Evolutionary conservation across 1,284 basidiomycete genomes (phyloP).

Genomic region (Tremellales sp.): DNA sequence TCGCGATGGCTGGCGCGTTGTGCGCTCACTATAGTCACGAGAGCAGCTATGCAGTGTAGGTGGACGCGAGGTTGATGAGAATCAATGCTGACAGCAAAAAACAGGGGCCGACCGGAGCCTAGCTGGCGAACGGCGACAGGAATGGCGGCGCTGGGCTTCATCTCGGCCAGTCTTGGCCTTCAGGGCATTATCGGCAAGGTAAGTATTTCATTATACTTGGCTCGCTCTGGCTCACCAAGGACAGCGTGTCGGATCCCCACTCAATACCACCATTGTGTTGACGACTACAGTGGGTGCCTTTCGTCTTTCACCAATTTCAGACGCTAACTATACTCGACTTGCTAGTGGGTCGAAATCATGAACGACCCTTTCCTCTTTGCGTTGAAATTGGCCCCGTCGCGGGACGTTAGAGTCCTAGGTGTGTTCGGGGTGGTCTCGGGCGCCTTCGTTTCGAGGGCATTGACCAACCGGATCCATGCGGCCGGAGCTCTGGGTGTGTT

Average conservation of each 20-base stretch:
- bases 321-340: neutral
- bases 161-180: slow-evolving; percentile 70
- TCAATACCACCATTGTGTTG: slow-evolving; percentile 56
- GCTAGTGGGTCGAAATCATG: slow-evolving; percentile 72
- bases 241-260: slow-evolving; percentile 60
- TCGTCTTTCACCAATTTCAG: neutral
- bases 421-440: slow-evolving; percentile 68
- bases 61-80: neutral
- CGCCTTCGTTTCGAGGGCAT: slow-evolving; percentile 64
- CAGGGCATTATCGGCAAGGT: slow-evolving; percentile 73
- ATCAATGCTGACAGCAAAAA: neutral
- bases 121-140: slow-evolving; percentile 65
- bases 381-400: slow-evolving; percentile 53
- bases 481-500: slow-evolving; percentile 65
- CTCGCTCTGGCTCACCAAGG: neutral
- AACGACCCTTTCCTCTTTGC: slow-evolving; percentile 69
- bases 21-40: slow-evolving; percentile 57
- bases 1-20: slow-evolving; percentile 68
- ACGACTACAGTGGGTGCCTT: slow-evolving; percentile 57
- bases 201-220: slow-evolving; percentile 2
- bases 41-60: slow-evolving; percentile 54
- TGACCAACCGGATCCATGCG: slow-evolving; percentile 56
- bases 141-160: slow-evolving; percentile 67
- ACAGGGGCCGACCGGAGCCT: slow-evolving; percentile 55
- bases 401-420: slow-evolving; percentile 70